A percentile compares a stretch with the other conserved stretches of the same genome.
phyloP scores from a whole-genome alignment of 345 rosid species.

The Mallotus nudiflorus region DNA sequence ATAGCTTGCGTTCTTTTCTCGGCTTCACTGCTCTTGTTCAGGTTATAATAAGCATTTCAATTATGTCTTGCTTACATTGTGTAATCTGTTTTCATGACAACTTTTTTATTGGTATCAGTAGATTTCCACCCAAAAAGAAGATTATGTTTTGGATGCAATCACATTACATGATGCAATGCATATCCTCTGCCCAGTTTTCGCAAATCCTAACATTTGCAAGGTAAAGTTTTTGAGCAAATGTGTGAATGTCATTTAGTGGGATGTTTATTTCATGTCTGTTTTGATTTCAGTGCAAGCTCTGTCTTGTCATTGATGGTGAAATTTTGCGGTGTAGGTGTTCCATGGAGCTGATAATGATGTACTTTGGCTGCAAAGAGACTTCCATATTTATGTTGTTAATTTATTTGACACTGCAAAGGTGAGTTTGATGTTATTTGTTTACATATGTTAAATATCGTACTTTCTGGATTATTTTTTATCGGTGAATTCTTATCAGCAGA shows the following conservation, averaged over 20 bases:
- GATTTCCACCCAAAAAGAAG: conserved; percentile 68
- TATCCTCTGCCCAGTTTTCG: conserved; percentile 65
- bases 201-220: conserved; percentile 82
- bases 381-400: conserved; percentile 87
- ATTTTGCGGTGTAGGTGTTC: conserved; percentile 61
- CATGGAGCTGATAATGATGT: conserved; percentile 96
- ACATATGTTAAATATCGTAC: neutral
- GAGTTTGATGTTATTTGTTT: conserved; percentile 8
- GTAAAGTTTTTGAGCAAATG: conserved; percentile 31
- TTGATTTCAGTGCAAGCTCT: neutral
- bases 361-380: conserved; percentile 94
- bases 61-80: neutral
- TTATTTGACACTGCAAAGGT: conserved; percentile 97
- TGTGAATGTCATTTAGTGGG: no score
- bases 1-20: conserved; percentile 73
- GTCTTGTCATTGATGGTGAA: conserved; percentile 1
- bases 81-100: neutral
- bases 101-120: conserved; percentile 25
- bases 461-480: neutral
- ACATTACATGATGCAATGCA: conserved; percentile 76
- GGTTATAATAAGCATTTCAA: conserved; percentile 30
- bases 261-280: no score
- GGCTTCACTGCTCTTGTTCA: conserved; percentile 89
- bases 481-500: neutral
- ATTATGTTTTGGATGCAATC: conserved; percentile 78